Conservation (phyloP, 148 eudicot genomes). For the Fagopyrum esculentum region DNA sequence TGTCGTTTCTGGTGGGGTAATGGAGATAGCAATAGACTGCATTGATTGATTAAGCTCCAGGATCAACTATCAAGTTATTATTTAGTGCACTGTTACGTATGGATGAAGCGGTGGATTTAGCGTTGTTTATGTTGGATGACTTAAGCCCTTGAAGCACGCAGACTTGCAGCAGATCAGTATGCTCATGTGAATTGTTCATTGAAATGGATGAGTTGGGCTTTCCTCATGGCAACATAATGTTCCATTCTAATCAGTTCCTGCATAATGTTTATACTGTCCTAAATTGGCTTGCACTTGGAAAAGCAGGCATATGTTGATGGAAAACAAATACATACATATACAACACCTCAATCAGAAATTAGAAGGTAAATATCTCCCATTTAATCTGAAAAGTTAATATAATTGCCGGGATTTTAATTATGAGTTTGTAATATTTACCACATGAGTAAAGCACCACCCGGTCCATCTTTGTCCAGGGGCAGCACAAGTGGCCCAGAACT, state of each 20-base stretch:
- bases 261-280: neutral
- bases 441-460: neutral
- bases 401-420: neutral
- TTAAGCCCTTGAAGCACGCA: too few relatives aligned
- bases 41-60: too few relatives aligned
- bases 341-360: constrained; percentile 33
- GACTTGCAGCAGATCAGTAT: too few relatives aligned
- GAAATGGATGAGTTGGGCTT: too few relatives aligned
- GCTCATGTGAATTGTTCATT: too few relatives aligned
- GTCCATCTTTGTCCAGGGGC: neutral
- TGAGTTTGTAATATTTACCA: neutral
- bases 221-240: too few relatives aligned
- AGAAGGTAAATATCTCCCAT: constrained; percentile 28
- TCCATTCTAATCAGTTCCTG: neutral
- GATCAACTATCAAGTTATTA: too few relatives aligned
- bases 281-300: constrained; percentile 10
- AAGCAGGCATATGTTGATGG: constrained; percentile 45
- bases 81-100: too few relatives aligned
- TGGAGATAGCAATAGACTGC: too few relatives aligned
- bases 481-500: neutral
- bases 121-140: too few relatives aligned
- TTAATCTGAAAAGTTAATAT: neutral
- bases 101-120: too few relatives aligned
- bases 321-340: constrained; percentile 22
- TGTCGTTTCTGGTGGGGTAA: too few relatives aligned